Conservation (phyloP, 352 stramenopile genomes). For the Phytophthora foliorum region DNA sequence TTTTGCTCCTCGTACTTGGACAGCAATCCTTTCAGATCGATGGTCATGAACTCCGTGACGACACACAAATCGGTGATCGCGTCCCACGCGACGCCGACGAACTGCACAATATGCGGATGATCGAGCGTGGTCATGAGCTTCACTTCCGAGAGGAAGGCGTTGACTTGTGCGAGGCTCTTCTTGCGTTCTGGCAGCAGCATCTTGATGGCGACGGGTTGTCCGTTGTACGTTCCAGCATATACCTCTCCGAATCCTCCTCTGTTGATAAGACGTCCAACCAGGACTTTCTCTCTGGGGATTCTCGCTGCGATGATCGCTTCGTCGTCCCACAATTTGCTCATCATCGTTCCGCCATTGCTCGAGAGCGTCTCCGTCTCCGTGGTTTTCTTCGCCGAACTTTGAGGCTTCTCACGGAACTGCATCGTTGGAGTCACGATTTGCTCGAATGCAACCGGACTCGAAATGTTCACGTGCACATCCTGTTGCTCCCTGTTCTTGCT, state of each 20-base stretch:
- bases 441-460: constrained; percentile 14
- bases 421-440: background rate
- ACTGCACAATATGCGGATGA: constrained; percentile 53
- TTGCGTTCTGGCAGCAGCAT: constrained; percentile 38
- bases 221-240: constrained; percentile 37
- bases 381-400: constrained; percentile 10
- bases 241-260: constrained; percentile 37
- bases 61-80: constrained; percentile 42
- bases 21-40: constrained; percentile 45
- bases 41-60: constrained; percentile 58
- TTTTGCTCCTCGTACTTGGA: constrained; percentile 33
- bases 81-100: constrained; percentile 57
- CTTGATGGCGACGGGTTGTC: constrained; percentile 37
- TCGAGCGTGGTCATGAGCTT: constrained; percentile 43
- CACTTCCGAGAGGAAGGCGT: constrained; percentile 38
- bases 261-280: constrained; percentile 25
- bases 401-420: constrained; percentile 1
- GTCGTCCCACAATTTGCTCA: constrained; percentile 39
- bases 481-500: constrained; percentile 15
- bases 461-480: constrained; percentile 9
- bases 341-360: constrained; percentile 2
- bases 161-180: constrained; percentile 38
- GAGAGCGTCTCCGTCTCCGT: constrained; percentile 23
- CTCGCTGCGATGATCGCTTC: constrained; percentile 41
- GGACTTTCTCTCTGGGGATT: constrained; percentile 35